Conservation (phyloP, 2,329 filamentous ascomycete species). For the Fusarium stilboides region DNA sequence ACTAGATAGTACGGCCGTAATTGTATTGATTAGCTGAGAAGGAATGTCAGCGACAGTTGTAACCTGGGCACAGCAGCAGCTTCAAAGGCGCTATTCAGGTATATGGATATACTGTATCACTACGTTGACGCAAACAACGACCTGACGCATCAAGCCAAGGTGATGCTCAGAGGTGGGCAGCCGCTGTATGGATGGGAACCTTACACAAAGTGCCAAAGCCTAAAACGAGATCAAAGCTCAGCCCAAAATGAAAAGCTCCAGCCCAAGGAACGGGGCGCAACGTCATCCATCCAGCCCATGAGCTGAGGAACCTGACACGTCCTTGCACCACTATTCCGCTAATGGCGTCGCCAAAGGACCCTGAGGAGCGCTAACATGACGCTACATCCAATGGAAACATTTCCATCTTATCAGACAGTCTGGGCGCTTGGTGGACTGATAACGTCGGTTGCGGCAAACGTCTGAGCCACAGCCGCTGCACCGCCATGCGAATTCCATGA, state of each 20-base stretch:
- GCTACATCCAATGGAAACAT: constrained; percentile 20
- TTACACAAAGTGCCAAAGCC: constrained; percentile 5
- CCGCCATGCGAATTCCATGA: constrained; percentile 1
- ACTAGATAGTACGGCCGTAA: constrained; percentile 4
- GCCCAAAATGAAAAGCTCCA: constrained; percentile 28
- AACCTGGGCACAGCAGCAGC: constrained; percentile 9
- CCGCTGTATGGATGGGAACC: not conserved
- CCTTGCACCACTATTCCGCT: constrained; percentile 22
- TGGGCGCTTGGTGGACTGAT: constrained; percentile 16
- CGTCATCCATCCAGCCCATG: constrained; percentile 33
- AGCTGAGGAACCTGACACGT: constrained; percentile 38
- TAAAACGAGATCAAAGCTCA: constrained; percentile 25
- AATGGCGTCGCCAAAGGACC: constrained; percentile 29
- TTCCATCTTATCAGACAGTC: not conserved
- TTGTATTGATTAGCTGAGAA: constrained; percentile 21
- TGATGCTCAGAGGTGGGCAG: constrained; percentile 1
- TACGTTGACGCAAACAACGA: not conserved
- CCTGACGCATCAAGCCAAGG: not conserved
- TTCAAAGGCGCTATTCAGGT: not conserved
- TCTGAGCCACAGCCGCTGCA: constrained; percentile 2
- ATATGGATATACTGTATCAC: not conserved
- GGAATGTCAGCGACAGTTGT: not conserved
- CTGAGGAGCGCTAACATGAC: constrained; percentile 37
- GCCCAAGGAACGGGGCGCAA: constrained; percentile 36
- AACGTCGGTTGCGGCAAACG: not conserved